phyloP scores from a whole-genome alignment of 306 rosid genomes.

The Albizia julibrissin region DNA sequence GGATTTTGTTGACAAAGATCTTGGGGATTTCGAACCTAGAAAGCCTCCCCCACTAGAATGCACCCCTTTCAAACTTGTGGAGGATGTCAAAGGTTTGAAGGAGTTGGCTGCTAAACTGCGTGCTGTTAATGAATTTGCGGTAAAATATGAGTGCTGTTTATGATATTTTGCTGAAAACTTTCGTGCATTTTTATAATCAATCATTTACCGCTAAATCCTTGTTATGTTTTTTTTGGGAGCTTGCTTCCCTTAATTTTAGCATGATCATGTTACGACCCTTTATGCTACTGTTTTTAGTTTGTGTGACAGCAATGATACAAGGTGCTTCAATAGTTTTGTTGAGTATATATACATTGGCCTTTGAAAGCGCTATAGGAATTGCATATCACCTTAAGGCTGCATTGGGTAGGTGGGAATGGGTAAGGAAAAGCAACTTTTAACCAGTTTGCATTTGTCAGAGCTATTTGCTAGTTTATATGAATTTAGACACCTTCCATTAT shows the following conservation, averaged over 20 bases:
- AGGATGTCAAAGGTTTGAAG: slow-evolving; percentile 80
- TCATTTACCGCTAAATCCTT: neutral
- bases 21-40: slow-evolving; percentile 52
- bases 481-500: neutral
- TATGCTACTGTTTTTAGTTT: slow-evolving; percentile 1
- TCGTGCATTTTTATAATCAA: slow-evolving; percentile 9
- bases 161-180: slow-evolving; percentile 16
- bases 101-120: slow-evolving; percentile 76
- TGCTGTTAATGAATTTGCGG: slow-evolving; percentile 85
- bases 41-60: slow-evolving; percentile 56
- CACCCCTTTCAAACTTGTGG: slow-evolving; percentile 85
- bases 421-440: neutral
- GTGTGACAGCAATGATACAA: slow-evolving; percentile 2
- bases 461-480: neutral
- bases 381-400: neutral
- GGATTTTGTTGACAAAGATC: slow-evolving; percentile 75
- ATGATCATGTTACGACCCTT: neutral
- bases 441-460: neutral
- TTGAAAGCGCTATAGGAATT: neutral
- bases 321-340: neutral
- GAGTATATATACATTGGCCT: neutral
- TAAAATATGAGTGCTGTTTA: slow-evolving; percentile 35
- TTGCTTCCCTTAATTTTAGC: slow-evolving; percentile 16
- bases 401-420: neutral
- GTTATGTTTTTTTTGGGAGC: slow-evolving; percentile 5